These are phyloP conservation scores for Stachybotrys chlorohalonatus DNA, from an alignment of 2,329 filamentous ascomycete species.

Conservation along the genomic window DNA sequence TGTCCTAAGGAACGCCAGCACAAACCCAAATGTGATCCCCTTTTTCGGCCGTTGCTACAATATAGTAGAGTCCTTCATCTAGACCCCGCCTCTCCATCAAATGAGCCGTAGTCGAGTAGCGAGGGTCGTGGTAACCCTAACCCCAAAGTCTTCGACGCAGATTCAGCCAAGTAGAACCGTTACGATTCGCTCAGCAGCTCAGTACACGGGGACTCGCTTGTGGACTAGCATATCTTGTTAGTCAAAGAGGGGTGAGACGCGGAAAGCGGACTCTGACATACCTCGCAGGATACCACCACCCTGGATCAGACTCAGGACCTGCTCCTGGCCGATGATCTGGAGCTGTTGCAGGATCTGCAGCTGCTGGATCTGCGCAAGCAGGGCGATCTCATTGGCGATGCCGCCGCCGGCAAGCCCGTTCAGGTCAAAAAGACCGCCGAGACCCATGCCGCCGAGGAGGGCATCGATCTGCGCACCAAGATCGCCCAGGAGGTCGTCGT, in stretches of 20 bases:
- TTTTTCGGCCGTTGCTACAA: no score
- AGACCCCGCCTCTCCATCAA: no score
- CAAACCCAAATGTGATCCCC: no score
- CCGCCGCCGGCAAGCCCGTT: constrained; percentile 16
- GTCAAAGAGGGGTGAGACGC: not conserved
- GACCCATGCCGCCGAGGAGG: constrained; percentile 18
- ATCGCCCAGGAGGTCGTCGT: constrained; percentile 6
- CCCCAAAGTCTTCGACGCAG: not conserved
- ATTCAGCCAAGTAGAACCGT: not conserved
- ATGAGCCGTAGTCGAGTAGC: no score
- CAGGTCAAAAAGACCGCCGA: constrained; percentile 15
- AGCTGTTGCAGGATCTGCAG: constrained; percentile 15
- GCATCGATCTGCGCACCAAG: constrained; percentile 11
- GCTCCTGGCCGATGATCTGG: constrained; percentile 10
- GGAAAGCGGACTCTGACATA: not conserved
- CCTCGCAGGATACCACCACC: not conserved
- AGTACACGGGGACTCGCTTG: not conserved
- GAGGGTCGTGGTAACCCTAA: no score
- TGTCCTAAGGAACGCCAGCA: no score
- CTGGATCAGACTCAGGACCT: constrained; percentile 11
- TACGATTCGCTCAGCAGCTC: not conserved
- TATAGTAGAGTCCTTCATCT: no score
- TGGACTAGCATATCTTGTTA: not conserved
- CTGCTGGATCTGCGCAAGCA: constrained; percentile 16
- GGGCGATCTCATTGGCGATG: constrained; percentile 15